Evolutionary conservation across 495 filamentous ascomycete genomes (phyloP), one percentile per base, ranked within the genome.

Genomic region (Trichoderma parareesei): DNA sequence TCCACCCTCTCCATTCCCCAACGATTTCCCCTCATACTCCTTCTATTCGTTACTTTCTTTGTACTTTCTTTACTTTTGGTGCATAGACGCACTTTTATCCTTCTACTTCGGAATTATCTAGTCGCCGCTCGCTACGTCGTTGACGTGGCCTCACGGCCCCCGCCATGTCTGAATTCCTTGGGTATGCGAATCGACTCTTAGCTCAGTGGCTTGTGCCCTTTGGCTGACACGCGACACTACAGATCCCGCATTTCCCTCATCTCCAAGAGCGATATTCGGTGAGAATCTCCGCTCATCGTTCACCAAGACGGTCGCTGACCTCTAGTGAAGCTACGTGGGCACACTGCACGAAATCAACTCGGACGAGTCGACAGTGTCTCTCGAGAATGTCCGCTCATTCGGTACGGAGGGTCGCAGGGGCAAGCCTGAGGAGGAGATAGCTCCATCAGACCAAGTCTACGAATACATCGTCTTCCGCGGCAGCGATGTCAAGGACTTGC

Each of bases 401-500:
- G 94, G 94, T 66, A 97, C 93, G 14, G 94, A 99, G 80, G 91
- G 92, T 48, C 89, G 94, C 62, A 87, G 86, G 71, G 83, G 80
- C 69, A 87, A 86, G 64, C 90, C 88, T 7, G 82, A 84, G 7
- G 89, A 94, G 44, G 92, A 96, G 76, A 87, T 97, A 48, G 77
- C 89, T 33, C 82, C 90, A 7, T 93, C 91, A 0, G 85, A 90
- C 63, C 88, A 87, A 68, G 79, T 97, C 70, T 99, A 97, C 79
- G 95, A 98, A 73, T 98, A 99, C 81, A 97, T 99, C 71, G 93
- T 99, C 66, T 99, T 99, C 75, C 90, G 93, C 59, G 94, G 95
- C 63, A 97, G 92, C 74, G 94, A 99, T 82, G 94, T 99, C 71
- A 98, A 98, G 78, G 93, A 99, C 74, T 84, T 99, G 70, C 88